A percentile compares a stretch with the other conserved stretches of the same genome.
Conservation (phyloP, 305 asterid genomes). For the Ilex paraguariensis region DNA sequence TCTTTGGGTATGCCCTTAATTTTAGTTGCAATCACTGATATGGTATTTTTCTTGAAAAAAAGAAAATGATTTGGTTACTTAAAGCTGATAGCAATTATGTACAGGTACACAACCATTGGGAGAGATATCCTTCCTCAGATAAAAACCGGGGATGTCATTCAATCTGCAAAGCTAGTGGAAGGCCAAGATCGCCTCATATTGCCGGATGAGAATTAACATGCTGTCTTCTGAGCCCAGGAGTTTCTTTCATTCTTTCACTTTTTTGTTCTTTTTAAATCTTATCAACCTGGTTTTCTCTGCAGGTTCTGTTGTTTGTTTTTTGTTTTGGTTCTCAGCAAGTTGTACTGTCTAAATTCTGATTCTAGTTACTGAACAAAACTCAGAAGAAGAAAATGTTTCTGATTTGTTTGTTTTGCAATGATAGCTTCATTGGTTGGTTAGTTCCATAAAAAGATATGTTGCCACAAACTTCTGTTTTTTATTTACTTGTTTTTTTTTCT, state of each 20-base stretch:
- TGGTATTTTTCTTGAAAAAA: too few relatives aligned
- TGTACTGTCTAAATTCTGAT: too few relatives aligned
- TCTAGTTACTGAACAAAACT: too few relatives aligned
- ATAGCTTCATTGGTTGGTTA: too few relatives aligned
- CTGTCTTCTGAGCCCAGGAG: neutral
- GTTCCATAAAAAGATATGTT: too few relatives aligned
- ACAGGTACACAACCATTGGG: conserved; percentile 67
- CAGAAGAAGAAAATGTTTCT: too few relatives aligned
- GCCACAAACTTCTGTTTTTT: too few relatives aligned
- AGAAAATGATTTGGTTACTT: neutral
- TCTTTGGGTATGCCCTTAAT: conserved; percentile 58
- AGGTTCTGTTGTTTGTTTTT: too few relatives aligned
- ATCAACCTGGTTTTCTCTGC: neutral
- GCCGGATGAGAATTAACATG: conserved; percentile 39
- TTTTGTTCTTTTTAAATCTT: neutral
- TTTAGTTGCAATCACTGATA: neutral
- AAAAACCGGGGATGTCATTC: conserved; percentile 75
- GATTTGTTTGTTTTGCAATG: too few relatives aligned
- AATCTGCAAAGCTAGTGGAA: conserved; percentile 75
- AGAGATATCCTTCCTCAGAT: conserved; percentile 67
- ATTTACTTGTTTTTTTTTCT: too few relatives aligned
- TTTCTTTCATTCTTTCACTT: neutral
- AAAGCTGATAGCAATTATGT: conserved; percentile 4
- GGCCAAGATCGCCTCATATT: conserved; percentile 82
- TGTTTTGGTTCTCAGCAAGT: too few relatives aligned